Evolutionary conservation across 2,329 filamentous ascomycete genomes (phyloP).

Genomic region (Tolypocladium inflatum): DNA sequence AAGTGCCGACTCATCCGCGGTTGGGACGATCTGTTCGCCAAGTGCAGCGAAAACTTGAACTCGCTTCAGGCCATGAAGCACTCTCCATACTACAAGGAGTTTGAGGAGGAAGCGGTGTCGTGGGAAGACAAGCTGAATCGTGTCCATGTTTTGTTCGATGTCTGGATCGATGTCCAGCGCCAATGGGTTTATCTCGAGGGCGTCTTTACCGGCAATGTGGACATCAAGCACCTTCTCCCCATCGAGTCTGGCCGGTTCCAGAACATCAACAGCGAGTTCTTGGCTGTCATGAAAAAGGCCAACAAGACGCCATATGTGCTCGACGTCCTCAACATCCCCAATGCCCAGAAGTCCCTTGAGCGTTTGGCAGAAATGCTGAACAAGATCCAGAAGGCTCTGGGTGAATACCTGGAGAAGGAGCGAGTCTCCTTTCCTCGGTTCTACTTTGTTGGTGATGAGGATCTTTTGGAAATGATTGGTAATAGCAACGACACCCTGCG

Average conservation of each 20-base stretch:
- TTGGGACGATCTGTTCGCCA: slow-evolving; percentile 96
- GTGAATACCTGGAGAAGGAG: slow-evolving; percentile 97
- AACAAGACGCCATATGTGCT: slow-evolving; percentile 93
- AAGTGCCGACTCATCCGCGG: slow-evolving; percentile 95
- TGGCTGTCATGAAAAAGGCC: slow-evolving; percentile 99
- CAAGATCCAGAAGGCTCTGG: slow-evolving; percentile 98
- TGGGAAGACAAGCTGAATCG: slow-evolving; percentile 99
- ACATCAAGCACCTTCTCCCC: slow-evolving; percentile 95
- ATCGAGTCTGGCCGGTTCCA: slow-evolving; percentile 96
- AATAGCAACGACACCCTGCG: slow-evolving; percentile 97
- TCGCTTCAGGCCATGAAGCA: slow-evolving; percentile 98
- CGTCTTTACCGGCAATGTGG: slow-evolving; percentile 95
- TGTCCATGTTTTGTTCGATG: slow-evolving; percentile 94
- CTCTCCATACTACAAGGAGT: slow-evolving; percentile 98
- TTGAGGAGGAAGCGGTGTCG: slow-evolving; percentile 89
- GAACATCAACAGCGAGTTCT: slow-evolving; percentile 98
- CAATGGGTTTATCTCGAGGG: slow-evolving; percentile 99
- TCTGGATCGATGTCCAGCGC: slow-evolving; percentile 99
- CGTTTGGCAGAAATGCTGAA: slow-evolving; percentile 92
- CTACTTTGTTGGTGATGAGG: slow-evolving; percentile 98
- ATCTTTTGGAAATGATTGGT: slow-evolving; percentile 96
- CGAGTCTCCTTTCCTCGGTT: slow-evolving; percentile 96
- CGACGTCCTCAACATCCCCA: slow-evolving; percentile 90
- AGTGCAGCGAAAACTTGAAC: slow-evolving; percentile 96
- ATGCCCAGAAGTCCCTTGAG: slow-evolving; percentile 92